Base-by-base conservation (phyloP, 495 filamentous ascomycete genomes). In the Xylaria nigripes region DNA sequence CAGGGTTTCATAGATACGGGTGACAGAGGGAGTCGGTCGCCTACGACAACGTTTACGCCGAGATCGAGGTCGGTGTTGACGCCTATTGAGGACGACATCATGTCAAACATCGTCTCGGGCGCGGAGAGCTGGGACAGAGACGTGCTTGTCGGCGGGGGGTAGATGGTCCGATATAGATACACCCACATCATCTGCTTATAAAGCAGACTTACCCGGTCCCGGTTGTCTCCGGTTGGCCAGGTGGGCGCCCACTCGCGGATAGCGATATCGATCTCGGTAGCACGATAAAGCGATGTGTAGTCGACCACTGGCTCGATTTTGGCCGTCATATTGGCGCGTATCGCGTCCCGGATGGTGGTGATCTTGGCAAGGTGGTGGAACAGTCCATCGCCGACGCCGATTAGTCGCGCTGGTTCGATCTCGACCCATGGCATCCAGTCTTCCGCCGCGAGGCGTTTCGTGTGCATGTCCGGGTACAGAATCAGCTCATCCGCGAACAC, bases 151-250 rank as follows among this genome's bases (percentile, higher is more conserved):
- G 69, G 69, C 1, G 77, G 76, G n/a, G 86, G 86, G 53, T 86
- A 83, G 58, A 93, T 86, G 1, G 90, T 95, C 25, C 90, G 82
- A 65, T 86, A 86, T 0, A 96, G 76, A 62, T 96, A 95, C 5
- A 95, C 82, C 89, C 89, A 95, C 54, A 90, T 87, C 60, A 86
- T 89, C 65, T 95, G 90, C 42, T 89, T 82, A 67, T 96, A 95
- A 5, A 96, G 78, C 54, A 90, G 81, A 0, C 84, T 85, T 25
- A 89, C 81, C n/a, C 77, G 79, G 64, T 83, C 86, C 38, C 90
- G 86, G 19, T 82, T 78, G 21, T 88, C 84, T 10, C 86, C 83
- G 7, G 76, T 73, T 5, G 82, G 76, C 69, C 89, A 86, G 0
- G 78, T 77, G 6, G 88, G 87, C 27, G 78, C 75, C 90, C 90